These are phyloP conservation scores for Rhodotorula glutinis DNA, from an alignment of 1,284 basidiomycete species.

Conservation along the genomic window DNA sequence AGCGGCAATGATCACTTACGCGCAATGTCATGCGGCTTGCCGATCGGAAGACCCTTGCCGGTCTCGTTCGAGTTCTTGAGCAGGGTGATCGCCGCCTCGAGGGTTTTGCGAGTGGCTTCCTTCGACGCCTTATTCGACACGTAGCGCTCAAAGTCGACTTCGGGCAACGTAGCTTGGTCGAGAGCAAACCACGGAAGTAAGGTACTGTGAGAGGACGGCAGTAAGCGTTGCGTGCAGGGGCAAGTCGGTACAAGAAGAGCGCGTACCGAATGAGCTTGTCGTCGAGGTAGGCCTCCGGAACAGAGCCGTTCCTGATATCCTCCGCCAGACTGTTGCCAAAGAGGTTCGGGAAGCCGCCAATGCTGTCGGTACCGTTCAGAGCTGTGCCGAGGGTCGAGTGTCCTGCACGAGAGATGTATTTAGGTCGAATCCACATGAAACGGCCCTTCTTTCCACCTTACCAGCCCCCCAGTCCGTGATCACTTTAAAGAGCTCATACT, in stretches of 20 bases:
- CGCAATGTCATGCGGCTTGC: conserved; percentile 52
- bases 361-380: conserved; percentile 8
- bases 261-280: conserved; percentile 45
- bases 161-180: conserved; percentile 13
- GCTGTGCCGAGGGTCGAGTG: conserved; percentile 5
- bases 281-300: conserved; percentile 45
- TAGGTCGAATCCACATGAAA: no score
- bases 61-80: conserved; percentile 60
- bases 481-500: no score
- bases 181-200: conserved; percentile 45
- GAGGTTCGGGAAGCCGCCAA: background rate
- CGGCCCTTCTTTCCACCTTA: no score
- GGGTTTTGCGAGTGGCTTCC: conserved; percentile 61
- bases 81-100: conserved; percentile 67
- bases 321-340: conserved; percentile 28
- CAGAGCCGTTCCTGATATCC: conserved; percentile 47
- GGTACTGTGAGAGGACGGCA: background rate
- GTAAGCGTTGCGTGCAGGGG: background rate
- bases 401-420: background rate
- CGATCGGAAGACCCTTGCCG: conserved; percentile 59
- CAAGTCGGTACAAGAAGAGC: fast-evolving
- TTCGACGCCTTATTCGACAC: conserved; percentile 55
- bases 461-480: background rate
- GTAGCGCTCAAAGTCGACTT: conserved; percentile 50
- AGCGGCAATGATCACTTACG: background rate